Evolutionary conservation across 148 eudicot genomes (phyloP), one percentile per base, ranked within the genome.

Genomic region (Rhododendron williamsianum): DNA sequence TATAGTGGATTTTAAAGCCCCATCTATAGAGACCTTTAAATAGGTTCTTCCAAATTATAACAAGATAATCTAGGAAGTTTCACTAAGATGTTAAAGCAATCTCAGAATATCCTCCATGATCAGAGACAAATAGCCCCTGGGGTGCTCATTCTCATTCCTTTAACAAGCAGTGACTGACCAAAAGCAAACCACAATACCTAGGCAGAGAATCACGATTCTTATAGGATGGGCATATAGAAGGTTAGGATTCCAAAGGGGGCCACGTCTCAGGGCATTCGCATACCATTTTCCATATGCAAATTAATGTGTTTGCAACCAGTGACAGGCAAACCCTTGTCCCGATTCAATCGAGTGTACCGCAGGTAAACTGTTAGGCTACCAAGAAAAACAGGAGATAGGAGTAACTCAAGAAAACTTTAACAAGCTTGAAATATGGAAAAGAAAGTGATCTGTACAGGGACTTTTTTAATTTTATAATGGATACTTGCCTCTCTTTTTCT

Each of bases 401-500:
- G 46, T 6, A 15, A 35, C 36, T 58, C 16, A 5, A 65, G 4
- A 65, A 45, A 87, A 12, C 45, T 38, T 23, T 5, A 77, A 54
- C 74, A 10, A 69, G 18, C 30, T 69, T 69, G 16, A n/a, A 78
- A 9, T 5, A 67, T 16, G 49, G n/a, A 45, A 33, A 56, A 87
- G 11, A 74, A 80, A 52, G 58, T 38, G 41, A 35, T 45, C n/a
- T 19, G 27, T 49, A 23, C 21, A 33, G 58, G 60, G 46, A 27
- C 13, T 25, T 27, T 73, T 46, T 19, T 9, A 80, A 27, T 12
- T 30, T 71, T 27, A 12, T 30, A 10, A 27, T 12, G 33, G 63
- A 73, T 56, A 87, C 92, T 91, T 89, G 86, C 99, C 98, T 96
- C 99, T 90, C 88, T 96, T 76, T 82, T 87, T 89, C 86, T 92